Evolutionary conservation across 768 basidiomycete genomes (phyloP).

Genomic region (Harrya chromipes): DNA sequence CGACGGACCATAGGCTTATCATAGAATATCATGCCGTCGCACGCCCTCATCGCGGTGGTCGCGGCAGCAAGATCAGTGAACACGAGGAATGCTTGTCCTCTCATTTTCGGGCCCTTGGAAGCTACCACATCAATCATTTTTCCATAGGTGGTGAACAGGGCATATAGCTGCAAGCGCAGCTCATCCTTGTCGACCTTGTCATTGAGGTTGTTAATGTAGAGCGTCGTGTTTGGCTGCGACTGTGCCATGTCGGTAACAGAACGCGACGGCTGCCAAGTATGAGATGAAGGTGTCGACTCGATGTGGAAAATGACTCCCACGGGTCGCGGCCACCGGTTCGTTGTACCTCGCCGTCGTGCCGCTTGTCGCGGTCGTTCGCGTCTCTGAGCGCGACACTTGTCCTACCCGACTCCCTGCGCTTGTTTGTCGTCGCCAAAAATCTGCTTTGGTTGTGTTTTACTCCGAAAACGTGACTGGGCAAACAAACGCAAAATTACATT

Average conservation of each 20-base stretch:
- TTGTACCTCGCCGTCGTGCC: neutral
- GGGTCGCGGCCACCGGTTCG: neutral
- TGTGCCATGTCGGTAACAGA: constrained; percentile 35
- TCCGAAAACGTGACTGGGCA: constrained; percentile 28
- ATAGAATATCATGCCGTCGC: constrained; percentile 91
- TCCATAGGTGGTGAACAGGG: constrained; percentile 91
- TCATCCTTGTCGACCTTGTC: constrained; percentile 92
- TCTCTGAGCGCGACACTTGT: neutral
- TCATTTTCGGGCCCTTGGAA: constrained; percentile 79
- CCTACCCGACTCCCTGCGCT: neutral
- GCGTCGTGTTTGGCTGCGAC: constrained; percentile 78
- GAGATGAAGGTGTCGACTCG: neutral
- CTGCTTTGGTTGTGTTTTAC: constrained; percentile 27
- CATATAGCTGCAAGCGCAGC: constrained; percentile 75
- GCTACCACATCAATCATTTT: constrained; percentile 92
- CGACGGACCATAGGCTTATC: constrained; percentile 82
- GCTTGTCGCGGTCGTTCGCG: constrained; percentile 4
- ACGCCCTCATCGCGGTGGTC: constrained; percentile 89
- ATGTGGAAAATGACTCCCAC: constrained; percentile 27
- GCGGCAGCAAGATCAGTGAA: constrained; percentile 89
- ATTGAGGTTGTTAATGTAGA: constrained; percentile 93
- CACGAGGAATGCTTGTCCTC: constrained; percentile 95
- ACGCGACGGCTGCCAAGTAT: neutral
- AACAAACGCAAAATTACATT: constrained; percentile 31
- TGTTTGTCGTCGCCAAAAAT: constrained; percentile 7